These are phyloP conservation scores for Cryptococcus sp. DNA, from an alignment of 1,284 basidiomycete species.

Conservation along the genomic window DNA sequence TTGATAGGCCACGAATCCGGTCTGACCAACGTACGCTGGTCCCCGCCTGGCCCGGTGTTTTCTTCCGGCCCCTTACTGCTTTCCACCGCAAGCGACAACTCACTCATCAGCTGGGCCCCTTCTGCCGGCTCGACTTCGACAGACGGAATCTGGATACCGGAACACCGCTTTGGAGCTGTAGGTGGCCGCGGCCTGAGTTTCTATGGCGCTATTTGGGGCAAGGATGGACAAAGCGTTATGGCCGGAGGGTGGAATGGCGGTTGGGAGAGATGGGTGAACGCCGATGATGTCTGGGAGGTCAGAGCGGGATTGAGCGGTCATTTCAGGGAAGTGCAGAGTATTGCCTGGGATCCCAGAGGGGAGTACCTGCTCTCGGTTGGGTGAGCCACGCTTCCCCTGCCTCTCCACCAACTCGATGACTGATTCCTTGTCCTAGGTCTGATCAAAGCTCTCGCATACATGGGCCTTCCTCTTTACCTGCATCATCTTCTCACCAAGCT, in stretches of 20 bases:
- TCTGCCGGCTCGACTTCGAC: conserved; percentile 58
- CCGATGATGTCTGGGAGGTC: conserved; percentile 65
- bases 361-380: conserved; percentile 80
- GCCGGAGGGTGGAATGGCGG: conserved; percentile 92
- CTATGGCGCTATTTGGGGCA: conserved; percentile 77
- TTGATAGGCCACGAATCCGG: conserved; percentile 89
- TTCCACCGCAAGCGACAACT: conserved; percentile 88
- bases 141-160: conserved; percentile 80
- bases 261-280: conserved; percentile 73
- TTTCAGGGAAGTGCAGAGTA: conserved; percentile 69
- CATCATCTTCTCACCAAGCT: conserved; percentile 18
- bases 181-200: conserved; percentile 87
- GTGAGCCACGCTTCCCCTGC: conserved; percentile 55
- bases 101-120: conserved; percentile 87
- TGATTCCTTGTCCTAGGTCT: conserved; percentile 55
- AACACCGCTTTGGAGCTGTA: conserved; percentile 86
- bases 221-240: conserved; percentile 60
- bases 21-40: conserved; percentile 83
- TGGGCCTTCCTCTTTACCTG: conserved; percentile 54
- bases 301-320: conserved; percentile 78
- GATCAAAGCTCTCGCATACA: conserved; percentile 91
- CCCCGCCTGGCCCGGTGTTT: conserved; percentile 60
- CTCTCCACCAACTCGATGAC: neutral
- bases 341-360: conserved; percentile 80
- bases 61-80: conserved; percentile 61